Conservation (phyloP, 345 rosid genomes). For the Noccaea bulbosa region DNA sequence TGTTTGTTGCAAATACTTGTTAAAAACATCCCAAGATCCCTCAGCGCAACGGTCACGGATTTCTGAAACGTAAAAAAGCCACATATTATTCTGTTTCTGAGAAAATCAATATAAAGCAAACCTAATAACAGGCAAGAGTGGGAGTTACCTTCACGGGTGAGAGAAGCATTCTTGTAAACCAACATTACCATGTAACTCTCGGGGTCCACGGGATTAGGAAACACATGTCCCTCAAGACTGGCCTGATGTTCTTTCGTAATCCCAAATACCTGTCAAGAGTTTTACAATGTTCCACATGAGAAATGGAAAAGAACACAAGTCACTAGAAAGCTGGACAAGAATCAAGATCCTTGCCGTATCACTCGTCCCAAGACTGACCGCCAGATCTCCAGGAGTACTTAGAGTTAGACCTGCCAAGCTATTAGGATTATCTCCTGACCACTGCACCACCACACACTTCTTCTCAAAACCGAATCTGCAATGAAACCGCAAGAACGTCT, state of each 20-base stretch:
- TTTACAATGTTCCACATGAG: conserved; percentile 27
- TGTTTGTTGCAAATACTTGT: conserved; percentile 69
- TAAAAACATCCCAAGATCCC: conserved; percentile 83
- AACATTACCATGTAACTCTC: conserved; percentile 95
- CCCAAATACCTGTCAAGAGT: conserved; percentile 74
- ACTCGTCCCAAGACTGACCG: conserved; percentile 92
- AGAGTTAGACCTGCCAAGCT: conserved; percentile 95
- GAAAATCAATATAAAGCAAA: not conserved
- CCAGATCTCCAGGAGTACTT: conserved; percentile 86
- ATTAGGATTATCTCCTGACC: conserved; percentile 99
- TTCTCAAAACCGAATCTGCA: conserved; percentile 73
- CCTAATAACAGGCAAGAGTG: not conserved
- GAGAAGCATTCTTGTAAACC: conserved; percentile 86
- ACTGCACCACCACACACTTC: conserved; percentile 80
- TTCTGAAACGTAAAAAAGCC: conserved; percentile 47
- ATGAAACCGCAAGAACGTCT: not conserved
- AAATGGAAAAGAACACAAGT: conserved; percentile 20
- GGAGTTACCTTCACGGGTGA: conserved; percentile 81
- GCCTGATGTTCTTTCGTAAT: conserved; percentile 77
- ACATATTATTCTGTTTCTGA: not conserved
- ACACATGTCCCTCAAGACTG: conserved; percentile 82
- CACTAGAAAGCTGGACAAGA: conserved; percentile 2
- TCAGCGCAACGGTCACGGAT: conserved; percentile 69
- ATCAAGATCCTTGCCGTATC: conserved; percentile 68
- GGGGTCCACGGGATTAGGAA: conserved; percentile 90